Base-by-base conservation (phyloP, 2,329 filamentous ascomycete genomes). In the Aspergillus ruber region DNA sequence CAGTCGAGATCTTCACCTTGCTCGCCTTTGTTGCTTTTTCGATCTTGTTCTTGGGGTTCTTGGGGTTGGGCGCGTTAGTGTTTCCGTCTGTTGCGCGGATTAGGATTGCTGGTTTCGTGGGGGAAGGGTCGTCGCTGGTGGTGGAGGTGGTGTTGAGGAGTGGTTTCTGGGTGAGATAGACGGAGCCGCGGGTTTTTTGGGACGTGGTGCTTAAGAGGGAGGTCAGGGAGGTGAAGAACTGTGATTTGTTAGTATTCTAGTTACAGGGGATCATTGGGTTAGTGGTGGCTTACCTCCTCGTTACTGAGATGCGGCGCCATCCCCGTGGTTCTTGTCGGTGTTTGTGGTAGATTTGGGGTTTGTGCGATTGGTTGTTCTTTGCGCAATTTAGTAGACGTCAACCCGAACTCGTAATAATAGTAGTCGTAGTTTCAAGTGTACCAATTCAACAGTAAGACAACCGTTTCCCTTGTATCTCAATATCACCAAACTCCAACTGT, bases 81-180 rank as follows among this genome's bases (percentile, higher is more conserved):
- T 85, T 87, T 59, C 88, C 89, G 67, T 97, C 88, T 29, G 86
- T 86, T 12, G 89, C 91, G 51, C 90, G 84, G 55, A 98, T 81
- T 40, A 97, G 73, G 50, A 97, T 73, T 6, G 90, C 85, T 12
- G 86, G 72, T 5, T 84, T 82, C 1, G 84, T 84, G 59, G 80
- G 74, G 49, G 85, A 74, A 12, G 78, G 73, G 46, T 53, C 47
- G 23, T 56, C 51, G 43, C 79, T 41, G 44, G 49, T 20, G 29
- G 47, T 18, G 29, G 50, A 40, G 10, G 53, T 18, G 33, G 50
- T 35, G n/a, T 20, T 17, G 27, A 58, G 47, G 6, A 73, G 55
- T 18, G 65, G 64, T 50, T 74, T 74, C 50, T 74, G 72, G 4
- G 68, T 67, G 46, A 74, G 64, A 61, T 62, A 69, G 21, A 74